Percentiles rank a stretch among this genome's conserved stretches.
Conservation (phyloP, 345 rosid genomes). For the Schrenkiella parvula region DNA sequence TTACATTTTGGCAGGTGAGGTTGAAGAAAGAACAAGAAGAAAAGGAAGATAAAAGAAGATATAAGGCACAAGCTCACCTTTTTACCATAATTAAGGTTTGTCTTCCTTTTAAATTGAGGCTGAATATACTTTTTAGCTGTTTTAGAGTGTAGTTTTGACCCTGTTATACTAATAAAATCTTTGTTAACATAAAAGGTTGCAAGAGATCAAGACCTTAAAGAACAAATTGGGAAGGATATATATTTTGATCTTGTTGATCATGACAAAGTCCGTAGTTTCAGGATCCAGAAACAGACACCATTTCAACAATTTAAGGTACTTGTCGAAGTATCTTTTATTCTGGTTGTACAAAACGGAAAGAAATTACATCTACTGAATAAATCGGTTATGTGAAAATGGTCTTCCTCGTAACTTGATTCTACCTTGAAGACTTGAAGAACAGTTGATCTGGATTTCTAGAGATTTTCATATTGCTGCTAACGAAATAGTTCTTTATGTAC, state of each 20-base stretch:
- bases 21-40: slow-evolving; percentile 96
- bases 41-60: slow-evolving; percentile 81
- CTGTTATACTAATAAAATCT: slow-evolving; percentile 8
- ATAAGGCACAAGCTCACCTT: slow-evolving; percentile 91
- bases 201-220: slow-evolving; percentile 75
- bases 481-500: not conserved
- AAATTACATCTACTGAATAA: not conserved
- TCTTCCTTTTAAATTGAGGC: not conserved
- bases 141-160: slow-evolving; percentile 7
- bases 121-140: not conserved
- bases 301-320: slow-evolving; percentile 81
- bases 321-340: not conserved
- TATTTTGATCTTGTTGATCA: slow-evolving; percentile 96
- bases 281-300: slow-evolving; percentile 76
- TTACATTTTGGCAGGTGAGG: slow-evolving; percentile 54
- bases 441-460: not conserved
- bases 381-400: not conserved
- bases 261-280: slow-evolving; percentile 88
- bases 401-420: not conserved
- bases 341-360: not conserved
- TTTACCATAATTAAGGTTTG: slow-evolving; percentile 81
- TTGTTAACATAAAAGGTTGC: slow-evolving; percentile 56
- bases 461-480: not conserved
- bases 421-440: not conserved
- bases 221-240: slow-evolving; percentile 87